Base-by-base conservation (phyloP, 2,329 filamentous ascomycete genomes). In the Aspergillus udagawae region DNA sequence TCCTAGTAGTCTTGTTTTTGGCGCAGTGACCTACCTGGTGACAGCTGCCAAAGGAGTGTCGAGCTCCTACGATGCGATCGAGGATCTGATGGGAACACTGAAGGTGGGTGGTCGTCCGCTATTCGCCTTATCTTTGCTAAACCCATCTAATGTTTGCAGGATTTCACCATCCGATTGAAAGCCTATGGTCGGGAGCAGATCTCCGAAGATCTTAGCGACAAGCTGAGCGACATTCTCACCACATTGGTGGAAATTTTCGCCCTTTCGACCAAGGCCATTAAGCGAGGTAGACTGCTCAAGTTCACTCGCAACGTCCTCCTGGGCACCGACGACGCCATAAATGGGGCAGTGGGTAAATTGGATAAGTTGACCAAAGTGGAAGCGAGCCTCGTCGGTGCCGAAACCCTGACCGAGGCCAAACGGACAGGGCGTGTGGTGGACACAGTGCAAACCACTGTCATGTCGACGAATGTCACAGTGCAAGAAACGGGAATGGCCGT, bases 171-270 rank as follows among this genome's bases (percentile, higher is more conserved):
- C 20, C 58, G 58, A 3, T 27, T 60, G 7, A 53, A 58, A 47
- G 53, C 48, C 3, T 60, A 60, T 32, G 54, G 42, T 9, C 52
- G 12, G 1, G 55, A 60, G 23, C 45, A 25, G 4, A 53, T 60
- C 3, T 55, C 55, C 3, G 50, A 47, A 1, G 55, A 55, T 27
- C 41, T 60, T 10, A 66, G 72, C 12, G 64, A 71, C 17, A 79
- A 80, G 54, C 66, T 80, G 3, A 72, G 74, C 14, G 66, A 70
- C 1, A 78, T 81, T 6, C 67, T 81, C 2, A 74, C 75, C 0
- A 72, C 76, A 0, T 57, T 81, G 0, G 77, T 81, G 38, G 74
- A 80, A 55, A 75, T 80, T 3, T 72, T 81, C 29, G 71, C 80
- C 8, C 61, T 79, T 0, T 75, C 79, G 0, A 72, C 72, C 20